Evolutionary conservation across 2,329 filamentous ascomycete species (phyloP).

Genomic region (Xylaria sp.): DNA sequence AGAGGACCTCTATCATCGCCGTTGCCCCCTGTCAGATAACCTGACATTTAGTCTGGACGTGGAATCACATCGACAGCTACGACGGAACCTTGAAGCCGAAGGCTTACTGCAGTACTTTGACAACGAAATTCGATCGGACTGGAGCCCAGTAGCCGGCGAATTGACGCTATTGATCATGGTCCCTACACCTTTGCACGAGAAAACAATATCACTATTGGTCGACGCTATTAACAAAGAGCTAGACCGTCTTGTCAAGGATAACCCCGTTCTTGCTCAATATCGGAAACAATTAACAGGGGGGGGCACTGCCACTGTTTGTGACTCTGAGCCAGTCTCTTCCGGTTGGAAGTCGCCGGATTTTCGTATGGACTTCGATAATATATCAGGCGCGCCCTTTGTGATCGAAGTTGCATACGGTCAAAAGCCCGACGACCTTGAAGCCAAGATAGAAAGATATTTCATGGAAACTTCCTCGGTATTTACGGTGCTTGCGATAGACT

Average conservation of each 20-base stretch:
- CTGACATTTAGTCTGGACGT: background rate
- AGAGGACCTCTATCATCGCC: background rate
- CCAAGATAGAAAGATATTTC: background rate
- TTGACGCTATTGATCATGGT: background rate
- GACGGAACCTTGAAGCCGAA: background rate
- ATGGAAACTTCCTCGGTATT: background rate
- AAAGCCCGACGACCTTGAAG: background rate
- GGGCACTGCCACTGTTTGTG: too few relatives aligned
- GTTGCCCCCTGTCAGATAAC: background rate
- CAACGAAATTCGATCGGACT: background rate
- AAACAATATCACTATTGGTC: background rate
- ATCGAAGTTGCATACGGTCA: conserved; percentile 6
- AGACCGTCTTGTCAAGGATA: background rate
- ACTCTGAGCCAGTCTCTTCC: too few relatives aligned
- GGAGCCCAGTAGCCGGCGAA: conserved; percentile 1
- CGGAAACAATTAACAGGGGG: background rate
- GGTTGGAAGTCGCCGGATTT: conserved; percentile 1
- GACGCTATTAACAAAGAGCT: background rate
- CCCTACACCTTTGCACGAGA: background rate
- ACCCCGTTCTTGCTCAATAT: too few relatives aligned
- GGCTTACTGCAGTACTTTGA: background rate
- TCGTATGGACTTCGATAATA: conserved; percentile 1
- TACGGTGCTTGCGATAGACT: background rate
- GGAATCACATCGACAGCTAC: background rate
- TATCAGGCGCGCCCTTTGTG: background rate